These are phyloP conservation scores for Vitis labrusca DNA, from an alignment of 164 flowering plant species.

Conservation along the genomic window DNA sequence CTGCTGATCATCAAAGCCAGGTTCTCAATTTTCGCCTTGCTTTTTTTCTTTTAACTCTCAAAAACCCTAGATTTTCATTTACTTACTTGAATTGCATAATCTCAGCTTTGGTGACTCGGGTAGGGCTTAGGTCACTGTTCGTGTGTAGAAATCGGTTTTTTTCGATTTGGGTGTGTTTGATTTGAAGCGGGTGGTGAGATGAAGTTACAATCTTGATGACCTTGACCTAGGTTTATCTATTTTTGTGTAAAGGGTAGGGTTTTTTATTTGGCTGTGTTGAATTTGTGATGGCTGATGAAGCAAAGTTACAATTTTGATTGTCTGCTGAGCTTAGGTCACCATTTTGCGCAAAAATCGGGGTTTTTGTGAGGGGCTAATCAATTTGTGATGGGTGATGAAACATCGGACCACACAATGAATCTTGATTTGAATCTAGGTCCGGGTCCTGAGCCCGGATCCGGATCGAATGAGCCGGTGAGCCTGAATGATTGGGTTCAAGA, in stretches of 20 bases:
- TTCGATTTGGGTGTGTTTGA: conserved; percentile 2
- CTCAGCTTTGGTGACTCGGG: background rate
- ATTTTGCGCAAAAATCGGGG: conserved; percentile 5
- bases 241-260: conserved; percentile 1
- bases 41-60: too few species aligned
- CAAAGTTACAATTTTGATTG: too few species aligned
- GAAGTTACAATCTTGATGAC: background rate
- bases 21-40: too few species aligned
- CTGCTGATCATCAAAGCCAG: too few species aligned
- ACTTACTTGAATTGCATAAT: too few species aligned
- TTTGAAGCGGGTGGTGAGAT: background rate
- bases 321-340: too few species aligned
- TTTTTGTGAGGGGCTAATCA: conserved; percentile 1
- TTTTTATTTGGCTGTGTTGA: conserved; percentile 4
- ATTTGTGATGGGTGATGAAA: conserved; percentile 46
- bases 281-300: conserved; percentile 6
- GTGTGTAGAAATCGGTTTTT: background rate
- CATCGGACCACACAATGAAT: conserved; percentile 47
- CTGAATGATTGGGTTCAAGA: conserved; percentile 46
- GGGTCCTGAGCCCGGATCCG: conserved; percentile 34
- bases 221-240: background rate
- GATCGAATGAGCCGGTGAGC: conserved; percentile 29
- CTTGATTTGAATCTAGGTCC: conserved; percentile 78
- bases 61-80: too few species aligned
- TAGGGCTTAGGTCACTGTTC: background rate